These are phyloP conservation scores for Fusarium sp. DNA, from an alignment of 2,329 filamentous ascomycete species.

Conservation along the genomic window DNA sequence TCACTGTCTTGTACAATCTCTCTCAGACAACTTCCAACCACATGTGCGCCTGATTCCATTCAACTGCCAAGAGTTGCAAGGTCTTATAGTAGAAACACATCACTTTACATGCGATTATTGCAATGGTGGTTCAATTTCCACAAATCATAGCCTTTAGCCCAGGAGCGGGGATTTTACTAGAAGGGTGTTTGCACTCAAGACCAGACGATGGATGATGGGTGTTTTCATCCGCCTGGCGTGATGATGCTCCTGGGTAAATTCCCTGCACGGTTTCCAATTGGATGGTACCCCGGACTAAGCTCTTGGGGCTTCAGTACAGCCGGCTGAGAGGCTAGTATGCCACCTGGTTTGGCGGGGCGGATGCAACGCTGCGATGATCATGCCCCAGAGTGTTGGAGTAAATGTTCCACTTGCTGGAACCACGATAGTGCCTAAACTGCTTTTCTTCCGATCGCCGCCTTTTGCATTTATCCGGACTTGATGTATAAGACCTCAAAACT, in stretches of 20 bases:
- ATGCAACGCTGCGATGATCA: slow-evolving; percentile 29
- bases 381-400: slow-evolving; percentile 3
- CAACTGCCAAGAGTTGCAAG: not conserved
- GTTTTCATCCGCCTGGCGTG: slow-evolving; percentile 10
- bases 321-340: slow-evolving; percentile 33
- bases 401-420: slow-evolving; percentile 23
- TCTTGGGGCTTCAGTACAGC: slow-evolving; percentile 4
- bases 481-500: slow-evolving; percentile 13
- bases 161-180: slow-evolving; percentile 15
- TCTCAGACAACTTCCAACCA: too few relatives aligned
- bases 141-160: not conserved
- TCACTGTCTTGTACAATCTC: too few relatives aligned
- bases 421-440: slow-evolving; percentile 22
- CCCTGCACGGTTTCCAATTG: not conserved
- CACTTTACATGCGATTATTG: not conserved
- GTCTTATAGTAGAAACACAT: not conserved
- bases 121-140: not conserved
- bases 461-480: slow-evolving; percentile 17
- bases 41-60: not conserved
- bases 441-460: slow-evolving; percentile 7
- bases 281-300: slow-evolving; percentile 6
- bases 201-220: not conserved
- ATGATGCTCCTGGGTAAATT: slow-evolving; percentile 25
- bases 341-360: slow-evolving; percentile 27
- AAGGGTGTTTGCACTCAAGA: not conserved